Evolutionary conservation across 768 basidiomycete species (phyloP), one percentile per base, ranked within the genome.

Genomic region (Xerocomellus chrysenteron): DNA sequence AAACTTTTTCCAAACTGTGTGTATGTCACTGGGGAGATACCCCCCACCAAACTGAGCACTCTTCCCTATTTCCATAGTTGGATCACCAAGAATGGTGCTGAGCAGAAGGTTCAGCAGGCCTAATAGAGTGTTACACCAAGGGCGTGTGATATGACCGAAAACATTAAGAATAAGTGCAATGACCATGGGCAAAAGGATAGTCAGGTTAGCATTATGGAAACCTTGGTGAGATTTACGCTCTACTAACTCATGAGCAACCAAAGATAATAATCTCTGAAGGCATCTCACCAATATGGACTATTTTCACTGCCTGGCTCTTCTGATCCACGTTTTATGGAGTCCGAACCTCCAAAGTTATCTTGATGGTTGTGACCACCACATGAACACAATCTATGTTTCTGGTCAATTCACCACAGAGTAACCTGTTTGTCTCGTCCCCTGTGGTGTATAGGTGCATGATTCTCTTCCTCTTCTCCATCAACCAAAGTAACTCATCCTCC

Each of bases 1-100:
- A 35, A 64, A 58, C 39, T 47, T 57, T 24, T 62, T 60, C 26
- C 60, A 16, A 21, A 68, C 52, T 10, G 63, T 64, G 16, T 54
- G 43, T 19, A 65, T 56, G 33, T 69, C 63, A 12, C 32, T 35
- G 6, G 68, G 30, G 10, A 48, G 14, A n/a, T n/a, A n/a, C n/a
- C 12, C 11, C 6, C 26, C 28, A 17, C 16, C 26, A 17, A 3
- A 28, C 16, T 45, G 14, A 45, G n/a, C n/a, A n/a, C n/a, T n/a
- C n/a, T 3, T 45, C 9, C 3, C 26, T 17, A 7, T 10, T 30
- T 28, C 26, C 16, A 10, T 9, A 16, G 14, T 9, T 2, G 8
- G 4, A 7, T 30, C 16, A 19, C 14, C n/a, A n/a, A n/a, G 26
- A 30, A 45, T 17, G 1, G 6, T 28, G 1, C 16, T 26, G 6